These are phyloP conservation scores for Trichosporon sp. DNA, from an alignment of 1,284 basidiomycete species.

Conservation along the genomic window DNA sequence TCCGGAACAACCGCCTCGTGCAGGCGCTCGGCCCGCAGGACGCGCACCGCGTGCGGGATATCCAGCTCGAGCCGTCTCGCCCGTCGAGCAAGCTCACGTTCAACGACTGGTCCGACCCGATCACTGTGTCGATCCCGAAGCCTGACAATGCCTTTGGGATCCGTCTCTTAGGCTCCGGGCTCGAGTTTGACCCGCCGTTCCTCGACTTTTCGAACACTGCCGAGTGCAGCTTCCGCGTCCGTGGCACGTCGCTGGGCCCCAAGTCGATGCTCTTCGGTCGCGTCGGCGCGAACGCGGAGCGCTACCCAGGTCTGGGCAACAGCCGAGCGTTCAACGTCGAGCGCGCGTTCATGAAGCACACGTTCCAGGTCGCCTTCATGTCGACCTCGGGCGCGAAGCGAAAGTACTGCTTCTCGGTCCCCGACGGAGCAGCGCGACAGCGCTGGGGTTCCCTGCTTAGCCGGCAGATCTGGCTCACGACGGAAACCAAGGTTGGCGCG, in stretches of 20 bases:
- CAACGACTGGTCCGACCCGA: slow-evolving; percentile 78
- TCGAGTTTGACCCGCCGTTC: slow-evolving; percentile 79
- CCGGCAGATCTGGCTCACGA: slow-evolving; percentile 70
- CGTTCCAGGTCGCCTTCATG: slow-evolving; percentile 83
- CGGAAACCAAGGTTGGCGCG: slow-evolving; percentile 63
- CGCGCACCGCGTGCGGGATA: slow-evolving; percentile 41
- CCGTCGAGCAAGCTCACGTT: slow-evolving; percentile 78
- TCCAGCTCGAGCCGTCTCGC: slow-evolving; percentile 68
- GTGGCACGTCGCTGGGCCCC: slow-evolving; percentile 74
- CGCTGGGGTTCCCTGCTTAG: slow-evolving; percentile 73
- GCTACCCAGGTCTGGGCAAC: slow-evolving; percentile 75
- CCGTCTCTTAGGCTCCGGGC: slow-evolving; percentile 78
- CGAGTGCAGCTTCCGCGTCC: slow-evolving; percentile 84
- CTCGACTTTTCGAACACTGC: slow-evolving; percentile 74
- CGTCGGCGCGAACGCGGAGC: slow-evolving; percentile 74
- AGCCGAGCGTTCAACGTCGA: slow-evolving; percentile 77
- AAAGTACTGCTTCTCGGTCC: slow-evolving; percentile 89
- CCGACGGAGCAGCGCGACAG: slow-evolving; percentile 70
- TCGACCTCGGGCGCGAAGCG: slow-evolving; percentile 71
- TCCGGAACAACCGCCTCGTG: slow-evolving; percentile 69
- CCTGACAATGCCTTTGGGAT: slow-evolving; percentile 76
- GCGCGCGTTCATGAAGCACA: slow-evolving; percentile 89
- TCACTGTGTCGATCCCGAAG: slow-evolving; percentile 78
- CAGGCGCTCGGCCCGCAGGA: slow-evolving; percentile 65
- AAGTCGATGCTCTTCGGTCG: slow-evolving; percentile 79